Evolutionary conservation across 306 rosid species (phyloP).

Genomic region (barrel medic (Medicago truncatula)): MtrunA17r5.0-ANR NC_053045.1:48681001-48681500

Average conservation of each 20-base stretch:
- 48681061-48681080: neutral
- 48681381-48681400: conserved; percentile 93
- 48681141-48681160: neutral
- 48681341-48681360: conserved; percentile 93
- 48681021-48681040: neutral
- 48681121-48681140: conserved; percentile 1
- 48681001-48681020: neutral
- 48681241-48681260: conserved; percentile 94
- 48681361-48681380: conserved; percentile 92
- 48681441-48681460: conserved; percentile 30
- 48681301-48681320: conserved; percentile 84
- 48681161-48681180: neutral
- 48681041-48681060: neutral
- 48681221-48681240: conserved; percentile 32
- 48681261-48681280: conserved; percentile 86
- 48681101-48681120: neutral
- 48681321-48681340: conserved; percentile 88
- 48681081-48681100: neutral
- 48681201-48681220: neutral
- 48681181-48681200: neutral
- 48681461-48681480: conserved; percentile 24
- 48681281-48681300: conserved; percentile 92
- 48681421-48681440: conserved; percentile 32
- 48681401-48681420: conserved; percentile 96
- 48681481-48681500: neutral